Base-by-base conservation (phyloP, 768 basidiomycete genomes). In the Pleurotus djamor region DNA sequence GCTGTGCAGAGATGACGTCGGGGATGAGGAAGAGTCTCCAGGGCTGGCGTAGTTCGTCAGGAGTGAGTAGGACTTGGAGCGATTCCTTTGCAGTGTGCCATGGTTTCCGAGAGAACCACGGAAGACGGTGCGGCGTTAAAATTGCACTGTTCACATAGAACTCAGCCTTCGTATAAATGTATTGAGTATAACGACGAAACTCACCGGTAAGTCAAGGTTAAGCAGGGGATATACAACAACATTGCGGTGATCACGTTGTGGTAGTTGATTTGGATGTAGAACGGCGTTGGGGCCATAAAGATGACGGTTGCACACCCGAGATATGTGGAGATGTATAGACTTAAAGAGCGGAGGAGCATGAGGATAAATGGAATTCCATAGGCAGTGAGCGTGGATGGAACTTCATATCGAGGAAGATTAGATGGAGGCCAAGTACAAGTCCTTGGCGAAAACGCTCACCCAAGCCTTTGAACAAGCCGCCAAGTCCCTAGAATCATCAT, bases 21-120 rank as follows among this genome's bases (percentile, higher is more conserved):
- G 86, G 84, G 0, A 82, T 82, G 36, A 80, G 64, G 62, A 80
- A 82, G 52, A 87, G 65, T 28, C 76, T 70, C 82, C 85, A 85
- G 2, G 83, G 86, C 17, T 75, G 76, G n/a, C 76, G 73, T 44
- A 81, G 78, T 66, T 88, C 86, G n/a, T 82, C 81, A 10, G 79
- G 79, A 0, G 86, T 86, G 59, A 86, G 75, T 32, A 88, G 73
- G 52, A 82, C 63, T 21, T 78, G 77, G 7, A 87, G 69, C 13
- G 84, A 79, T 58, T 77, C 72, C 17, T 77, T 65, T 2, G 74
- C 71, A 35, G 74, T 70, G 63, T 82, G 74, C 56, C 73, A 79
- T 47, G 45, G 45, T 47, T 17, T 47, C 7, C 45, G 45, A 16
- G 16, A 12, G 16, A 14, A 47, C 45, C 13, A 47, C 6, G 83